phyloP scores from a whole-genome alignment of 345 rosid species.

The Atalantia buxifolia region DNA sequence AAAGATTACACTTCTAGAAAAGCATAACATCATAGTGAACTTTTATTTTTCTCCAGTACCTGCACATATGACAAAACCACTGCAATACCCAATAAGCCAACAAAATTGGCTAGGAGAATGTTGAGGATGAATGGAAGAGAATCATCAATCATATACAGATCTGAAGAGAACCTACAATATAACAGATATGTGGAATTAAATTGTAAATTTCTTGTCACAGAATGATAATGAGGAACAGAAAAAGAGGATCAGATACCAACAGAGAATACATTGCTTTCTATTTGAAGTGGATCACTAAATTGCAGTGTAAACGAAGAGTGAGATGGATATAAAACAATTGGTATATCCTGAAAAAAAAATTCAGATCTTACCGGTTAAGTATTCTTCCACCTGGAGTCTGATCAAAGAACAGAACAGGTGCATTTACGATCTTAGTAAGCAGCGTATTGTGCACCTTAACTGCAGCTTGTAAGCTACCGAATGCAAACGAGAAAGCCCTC shows the following conservation, averaged over 20 bases:
- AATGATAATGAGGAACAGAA: background rate
- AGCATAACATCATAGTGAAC: background rate
- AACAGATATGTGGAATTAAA: conserved; percentile 3
- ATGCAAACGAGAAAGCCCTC: conserved; percentile 96
- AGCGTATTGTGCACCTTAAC: conserved; percentile 61
- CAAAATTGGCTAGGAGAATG: conserved; percentile 89
- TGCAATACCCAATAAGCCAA: conserved; percentile 80
- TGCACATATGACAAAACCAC: conserved; percentile 83
- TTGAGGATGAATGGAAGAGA: conserved; percentile 95
- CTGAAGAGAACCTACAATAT: conserved; percentile 70
- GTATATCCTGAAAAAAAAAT: background rate
- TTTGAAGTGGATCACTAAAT: background rate
- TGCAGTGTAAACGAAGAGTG: background rate
- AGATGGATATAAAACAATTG: conserved; percentile 11
- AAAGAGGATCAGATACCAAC: background rate
- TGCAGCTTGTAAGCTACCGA: conserved; percentile 85
- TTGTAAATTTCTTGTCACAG: background rate
- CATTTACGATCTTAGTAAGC: conserved; percentile 64
- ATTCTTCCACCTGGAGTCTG: conserved; percentile 96
- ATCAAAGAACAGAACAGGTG: conserved; percentile 83
- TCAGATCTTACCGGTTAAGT: conserved; percentile 72
- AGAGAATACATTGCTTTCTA: no score
- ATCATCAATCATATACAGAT: conserved; percentile 91
- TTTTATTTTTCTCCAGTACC: conserved; percentile 34
- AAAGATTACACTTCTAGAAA: background rate